Percentiles rank a stretch among this genome's conserved stretches.
Evolutionary conservation across 345 rosid genomes (phyloP).

Genomic region (Camelina hispida): DNA sequence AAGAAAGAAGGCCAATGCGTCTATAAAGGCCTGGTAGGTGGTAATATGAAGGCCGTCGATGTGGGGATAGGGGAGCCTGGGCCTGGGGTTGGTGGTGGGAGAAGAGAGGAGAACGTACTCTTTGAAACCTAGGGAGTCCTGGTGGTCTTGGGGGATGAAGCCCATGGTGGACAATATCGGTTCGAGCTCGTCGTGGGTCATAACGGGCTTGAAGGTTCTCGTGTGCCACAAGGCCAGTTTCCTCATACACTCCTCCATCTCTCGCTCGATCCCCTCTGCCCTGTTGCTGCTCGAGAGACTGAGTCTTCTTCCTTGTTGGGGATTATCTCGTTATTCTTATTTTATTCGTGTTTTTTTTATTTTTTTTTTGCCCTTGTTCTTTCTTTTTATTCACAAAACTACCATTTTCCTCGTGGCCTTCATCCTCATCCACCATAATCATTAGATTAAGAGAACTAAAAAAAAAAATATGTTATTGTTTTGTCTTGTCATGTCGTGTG

Average conservation of each 20-base stretch:
- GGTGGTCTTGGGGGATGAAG: conserved; percentile 32
- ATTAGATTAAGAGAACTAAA: no score
- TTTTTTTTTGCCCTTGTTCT: conserved; percentile 3
- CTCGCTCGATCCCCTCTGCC: not conserved
- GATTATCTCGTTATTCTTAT: no score
- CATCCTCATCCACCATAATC: no score
- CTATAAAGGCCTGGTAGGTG: conserved; percentile 58
- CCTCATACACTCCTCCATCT: conserved; percentile 53
- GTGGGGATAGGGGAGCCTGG: conserved; percentile 54
- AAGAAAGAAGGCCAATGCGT: conserved; percentile 57
- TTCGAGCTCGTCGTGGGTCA: conserved; percentile 57
- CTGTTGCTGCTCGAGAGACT: no score
- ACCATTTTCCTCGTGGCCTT: not conserved
- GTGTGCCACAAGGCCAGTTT: conserved; percentile 65
- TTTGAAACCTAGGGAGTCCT: conserved; percentile 33
- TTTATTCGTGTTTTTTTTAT: no score
- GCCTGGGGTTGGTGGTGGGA: conserved; percentile 30
- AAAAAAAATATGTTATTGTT: no score
- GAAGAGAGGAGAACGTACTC: conserved; percentile 47
- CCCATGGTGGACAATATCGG: conserved; percentile 56
- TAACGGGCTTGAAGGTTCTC: conserved; percentile 57
- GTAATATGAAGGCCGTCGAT: conserved; percentile 62
- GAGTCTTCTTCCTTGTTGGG: no score
- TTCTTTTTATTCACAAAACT: conserved; percentile 28
- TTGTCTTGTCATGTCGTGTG: no score